Base-by-base conservation (phyloP, 768 basidiomycete genomes). In the Sarcodon sp. region DNA sequence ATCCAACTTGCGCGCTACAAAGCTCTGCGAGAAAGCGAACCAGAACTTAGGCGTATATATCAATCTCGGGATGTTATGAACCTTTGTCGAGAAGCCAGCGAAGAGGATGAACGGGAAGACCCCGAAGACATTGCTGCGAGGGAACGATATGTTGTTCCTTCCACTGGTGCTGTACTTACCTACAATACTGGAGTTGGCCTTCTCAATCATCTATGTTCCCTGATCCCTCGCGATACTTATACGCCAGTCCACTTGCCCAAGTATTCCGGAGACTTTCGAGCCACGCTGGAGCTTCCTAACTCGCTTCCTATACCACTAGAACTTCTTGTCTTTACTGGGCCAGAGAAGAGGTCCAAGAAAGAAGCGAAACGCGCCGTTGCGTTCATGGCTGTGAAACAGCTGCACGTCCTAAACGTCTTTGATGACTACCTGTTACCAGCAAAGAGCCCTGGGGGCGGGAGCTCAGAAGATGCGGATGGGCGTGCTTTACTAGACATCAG, bases 281-380 rank as follows among this genome's bases (percentile, higher is more conserved):
- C 68, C 5, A 70, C 70, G 1, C 63, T 93, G n/a, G 65, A 64
- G 34, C 70, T 93, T 10, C 91, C 91, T 1, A 66, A 76, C 5
- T 72, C 72, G 46, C 68, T 90, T 5, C 79, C 85, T 32, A 68
- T 87, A 3, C 66, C 76, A 0, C 61, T 69, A 0, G 63, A 71
- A 38, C 64, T 77, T 45, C 72, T 86, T 10, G 58, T 67, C 3
- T 85, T 73, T 51, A 58, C 65, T 11, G 87, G 87, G 0, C 82
- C 85, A 3, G 51, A 47, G 5, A 76, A 73, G 49, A 65, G 69
- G 39, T 76, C 85, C 10, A 92, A 90, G 60, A 80, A 74, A 51
- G 87, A 87, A 57, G 89, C 91, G 0, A 87, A 79, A 55, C 80
- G 90, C 6, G 83, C 84, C 3, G 88, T 77, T 9, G 85, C 88